phyloP scores from a whole-genome alignment of 2,329 filamentous ascomycete species.

The Leptographium radiaticola region DNA sequence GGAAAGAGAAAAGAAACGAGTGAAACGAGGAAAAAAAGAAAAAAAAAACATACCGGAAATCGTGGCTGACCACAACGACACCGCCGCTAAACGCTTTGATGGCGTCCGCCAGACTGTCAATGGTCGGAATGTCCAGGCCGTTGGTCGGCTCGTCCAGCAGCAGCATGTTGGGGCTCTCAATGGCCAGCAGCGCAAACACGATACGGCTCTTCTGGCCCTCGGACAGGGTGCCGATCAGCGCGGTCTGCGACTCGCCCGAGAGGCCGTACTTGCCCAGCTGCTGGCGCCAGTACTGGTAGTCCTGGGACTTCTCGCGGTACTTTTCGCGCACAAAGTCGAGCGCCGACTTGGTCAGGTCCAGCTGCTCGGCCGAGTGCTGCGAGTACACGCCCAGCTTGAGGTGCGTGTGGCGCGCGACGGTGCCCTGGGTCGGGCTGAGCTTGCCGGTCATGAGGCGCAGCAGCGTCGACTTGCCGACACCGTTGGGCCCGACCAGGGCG shows the following conservation, averaged over 20 bases:
- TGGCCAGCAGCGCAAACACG: constrained; percentile 90
- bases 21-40: not conserved
- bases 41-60: constrained; percentile 68
- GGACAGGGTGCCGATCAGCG: constrained; percentile 93
- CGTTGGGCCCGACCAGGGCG: constrained; percentile 92
- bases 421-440: constrained; percentile 69
- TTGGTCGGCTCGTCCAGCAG: constrained; percentile 97
- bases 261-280: constrained; percentile 93
- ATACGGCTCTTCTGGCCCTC: constrained; percentile 98
- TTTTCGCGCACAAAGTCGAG: constrained; percentile 97
- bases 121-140: constrained; percentile 97
- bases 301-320: constrained; percentile 77
- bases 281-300: constrained; percentile 99
- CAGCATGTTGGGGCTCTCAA: constrained; percentile 95
- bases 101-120: constrained; percentile 92
- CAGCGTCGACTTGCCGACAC: constrained; percentile 96
- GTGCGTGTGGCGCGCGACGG: constrained; percentile 86
- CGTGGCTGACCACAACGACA: constrained; percentile 96
- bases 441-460: constrained; percentile 94
- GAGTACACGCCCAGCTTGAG: constrained; percentile 97
- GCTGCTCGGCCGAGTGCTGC: constrained; percentile 96
- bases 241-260: constrained; percentile 84
- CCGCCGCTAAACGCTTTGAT: constrained; percentile 94
- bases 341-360: constrained; percentile 94
- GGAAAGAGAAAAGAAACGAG: not conserved